These are phyloP conservation scores for Dispira simplex DNA, from an alignment of 192 early-diverging fungal genomes.

Conservation along the genomic window DNA sequence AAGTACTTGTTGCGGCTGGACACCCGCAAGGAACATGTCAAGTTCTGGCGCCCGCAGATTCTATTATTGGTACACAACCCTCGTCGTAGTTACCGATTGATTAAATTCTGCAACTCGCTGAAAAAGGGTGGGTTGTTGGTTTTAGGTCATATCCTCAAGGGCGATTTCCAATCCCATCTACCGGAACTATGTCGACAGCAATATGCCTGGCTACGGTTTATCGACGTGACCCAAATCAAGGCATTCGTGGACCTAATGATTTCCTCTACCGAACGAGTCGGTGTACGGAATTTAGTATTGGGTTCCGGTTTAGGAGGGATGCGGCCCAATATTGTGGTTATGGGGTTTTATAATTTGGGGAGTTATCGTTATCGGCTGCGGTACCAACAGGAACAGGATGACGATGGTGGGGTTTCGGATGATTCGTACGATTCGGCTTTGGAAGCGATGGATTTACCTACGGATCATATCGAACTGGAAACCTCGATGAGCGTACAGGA, in stretches of 20 bases:
- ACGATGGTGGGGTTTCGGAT: neutral
- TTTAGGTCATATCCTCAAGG: slow-evolving; percentile 43
- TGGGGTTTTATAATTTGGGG: slow-evolving; percentile 36
- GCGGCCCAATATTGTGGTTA: slow-evolving; percentile 48
- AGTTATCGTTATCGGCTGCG: slow-evolving; percentile 13
- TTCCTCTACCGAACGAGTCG: slow-evolving; percentile 26
- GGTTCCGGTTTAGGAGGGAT: slow-evolving; percentile 49
- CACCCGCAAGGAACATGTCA: slow-evolving; percentile 44
- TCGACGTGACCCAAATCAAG: slow-evolving; percentile 40
- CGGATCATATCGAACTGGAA: slow-evolving; percentile 36
- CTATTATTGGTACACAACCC: slow-evolving; percentile 46
- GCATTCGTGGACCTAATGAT: slow-evolving; percentile 46
- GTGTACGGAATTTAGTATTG: slow-evolving; percentile 38
- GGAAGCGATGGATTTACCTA: slow-evolving; percentile 25
- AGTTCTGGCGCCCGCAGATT: slow-evolving; percentile 59
- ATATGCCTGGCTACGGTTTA: slow-evolving; percentile 38
- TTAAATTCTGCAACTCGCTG: slow-evolving; percentile 48
- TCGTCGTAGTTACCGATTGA: slow-evolving; percentile 31
- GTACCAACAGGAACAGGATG: slow-evolving; percentile 5
- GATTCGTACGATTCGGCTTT: neutral
- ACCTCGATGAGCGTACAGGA: slow-evolving; percentile 35
- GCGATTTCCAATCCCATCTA: slow-evolving; percentile 30
- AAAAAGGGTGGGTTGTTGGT: slow-evolving; percentile 58
- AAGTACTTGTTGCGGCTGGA: slow-evolving; percentile 51
- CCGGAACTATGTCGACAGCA: slow-evolving; percentile 33